These are phyloP conservation scores for Huntiella decipiens DNA, from an alignment of 2,329 filamentous ascomycete genomes.

Conservation along the genomic window DNA sequence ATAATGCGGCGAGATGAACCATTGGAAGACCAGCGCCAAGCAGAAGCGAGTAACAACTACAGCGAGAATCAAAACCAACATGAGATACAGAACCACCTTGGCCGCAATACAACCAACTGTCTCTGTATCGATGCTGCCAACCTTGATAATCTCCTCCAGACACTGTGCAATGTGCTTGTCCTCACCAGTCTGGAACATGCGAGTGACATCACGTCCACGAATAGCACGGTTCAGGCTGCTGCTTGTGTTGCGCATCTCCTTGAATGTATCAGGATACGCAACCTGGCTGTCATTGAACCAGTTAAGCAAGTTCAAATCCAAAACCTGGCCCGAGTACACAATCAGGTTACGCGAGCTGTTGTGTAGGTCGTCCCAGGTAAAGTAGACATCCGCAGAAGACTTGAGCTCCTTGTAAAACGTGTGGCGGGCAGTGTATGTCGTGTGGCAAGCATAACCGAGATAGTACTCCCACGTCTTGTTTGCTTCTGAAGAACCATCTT, in stretches of 20 bases:
- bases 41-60: constrained; percentile 74
- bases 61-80: constrained; percentile 74
- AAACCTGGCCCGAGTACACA: constrained; percentile 83
- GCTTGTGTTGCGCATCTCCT: constrained; percentile 52
- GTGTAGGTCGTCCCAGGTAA: constrained; percentile 83
- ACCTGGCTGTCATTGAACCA: constrained; percentile 85
- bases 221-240: constrained; percentile 41
- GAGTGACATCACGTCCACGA: constrained; percentile 73
- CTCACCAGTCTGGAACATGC: constrained; percentile 56
- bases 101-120: constrained; percentile 95
- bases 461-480: constrained; percentile 63
- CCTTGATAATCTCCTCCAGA: constrained; percentile 83
- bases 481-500: constrained; percentile 67
- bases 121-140: constrained; percentile 87
- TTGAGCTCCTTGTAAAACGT: constrained; percentile 54
- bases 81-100: constrained; percentile 88
- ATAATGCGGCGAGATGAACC: constrained; percentile 81
- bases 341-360: constrained; percentile 79
- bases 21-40: constrained; percentile 84
- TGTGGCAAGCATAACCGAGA: constrained; percentile 77
- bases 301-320: constrained; percentile 70
- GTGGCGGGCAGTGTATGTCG: constrained; percentile 45
- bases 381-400: constrained; percentile 74
- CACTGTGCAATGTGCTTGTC: constrained; percentile 77
- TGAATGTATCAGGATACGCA: constrained; percentile 54